Evolutionary conservation across 805 yeast species (phyloP), one percentile per base, ranked within the genome.

Genomic region (Hermanozyma aechmeae): DNA sequence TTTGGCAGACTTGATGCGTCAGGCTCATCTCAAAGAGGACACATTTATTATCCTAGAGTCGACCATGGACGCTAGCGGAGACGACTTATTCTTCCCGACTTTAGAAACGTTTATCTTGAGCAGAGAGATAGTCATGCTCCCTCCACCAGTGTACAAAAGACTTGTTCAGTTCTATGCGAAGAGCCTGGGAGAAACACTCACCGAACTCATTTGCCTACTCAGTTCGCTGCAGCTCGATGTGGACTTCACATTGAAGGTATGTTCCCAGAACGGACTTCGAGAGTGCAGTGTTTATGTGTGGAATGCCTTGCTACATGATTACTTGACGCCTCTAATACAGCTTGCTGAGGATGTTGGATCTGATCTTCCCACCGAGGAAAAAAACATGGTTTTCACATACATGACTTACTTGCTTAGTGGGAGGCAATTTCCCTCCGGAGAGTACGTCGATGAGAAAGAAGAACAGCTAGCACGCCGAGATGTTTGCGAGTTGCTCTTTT

Each of bases 341-440:
- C 76, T 79, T 16, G 39, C 54, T 13, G 41, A 39, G 5, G 39
- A 43, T 24, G n/a, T 34, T 39, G 15, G 31, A 29, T 4, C 27
- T 29, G n/a, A n/a, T n/a, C n/a, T n/a, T n/a, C 24, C 18, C 13
- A 22, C 24, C 15, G 15, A 23, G 15, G 40, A 33, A 4, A 20
- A 28, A 13, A 35, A 30, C n/a, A 20, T 2, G 37, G 61, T 37
- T 56, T 74, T 2, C 41, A 66, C 76, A 0, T 89, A 80, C 45
- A 48, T 87, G 35, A 68, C 85, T 0, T 80, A 73, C 43, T 56
- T 76, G 8, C 57, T 84, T 16, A 78, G 89, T 0, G 93, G 94
- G 1, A 61, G 92, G 31, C 79, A 77, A 34, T 89, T 77, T 48
- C 96, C 96, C 0, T 75, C 80, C 2, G 81, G 80, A 25, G 52